Conservation (phyloP, 2,329 filamentous ascomycete species). For the Arthrinium puccinioides region DNA sequence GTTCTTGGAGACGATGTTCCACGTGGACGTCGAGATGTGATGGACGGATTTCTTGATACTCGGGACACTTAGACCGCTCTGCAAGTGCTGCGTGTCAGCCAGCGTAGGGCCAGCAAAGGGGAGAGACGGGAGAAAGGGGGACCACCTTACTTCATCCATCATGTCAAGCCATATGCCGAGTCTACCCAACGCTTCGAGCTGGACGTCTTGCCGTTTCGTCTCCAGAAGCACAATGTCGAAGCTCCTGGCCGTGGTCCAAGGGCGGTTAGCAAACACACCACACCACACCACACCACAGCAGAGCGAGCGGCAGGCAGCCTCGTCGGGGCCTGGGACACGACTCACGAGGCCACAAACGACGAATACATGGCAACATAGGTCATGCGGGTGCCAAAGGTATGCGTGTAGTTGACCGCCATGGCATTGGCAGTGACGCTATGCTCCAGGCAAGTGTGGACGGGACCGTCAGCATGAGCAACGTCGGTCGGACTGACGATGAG, state of each 20-base stretch:
- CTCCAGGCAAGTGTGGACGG: not conserved
- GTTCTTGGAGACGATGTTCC: not conserved
- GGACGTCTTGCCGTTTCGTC: not conserved
- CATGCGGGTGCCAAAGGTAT: not conserved
- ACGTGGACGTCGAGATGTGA: not conserved
- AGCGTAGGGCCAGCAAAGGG: no score
- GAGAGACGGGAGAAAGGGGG: no score
- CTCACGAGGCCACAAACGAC: slow-evolving; percentile 1
- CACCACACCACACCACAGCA: not conserved
- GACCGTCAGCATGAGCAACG: not conserved
- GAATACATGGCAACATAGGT: slow-evolving; percentile 1
- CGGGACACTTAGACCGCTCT: not conserved
- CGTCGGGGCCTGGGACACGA: no score
- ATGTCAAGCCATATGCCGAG: not conserved
- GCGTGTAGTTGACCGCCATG: not conserved
- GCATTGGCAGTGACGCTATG: slow-evolving; percentile 1
- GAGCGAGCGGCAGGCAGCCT: no score
- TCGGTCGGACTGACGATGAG: not conserved
- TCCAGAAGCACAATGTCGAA: not conserved
- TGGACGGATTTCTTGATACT: not conserved
- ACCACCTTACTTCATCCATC: not conserved
- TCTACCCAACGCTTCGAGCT: not conserved
- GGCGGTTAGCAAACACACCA: not conserved
- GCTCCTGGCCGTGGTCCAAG: not conserved
- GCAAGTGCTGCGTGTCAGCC: no score